These are phyloP conservation scores for Hemileccinum rubropunctum DNA, from an alignment of 768 basidiomycete genomes.

Conservation along the genomic window DNA sequence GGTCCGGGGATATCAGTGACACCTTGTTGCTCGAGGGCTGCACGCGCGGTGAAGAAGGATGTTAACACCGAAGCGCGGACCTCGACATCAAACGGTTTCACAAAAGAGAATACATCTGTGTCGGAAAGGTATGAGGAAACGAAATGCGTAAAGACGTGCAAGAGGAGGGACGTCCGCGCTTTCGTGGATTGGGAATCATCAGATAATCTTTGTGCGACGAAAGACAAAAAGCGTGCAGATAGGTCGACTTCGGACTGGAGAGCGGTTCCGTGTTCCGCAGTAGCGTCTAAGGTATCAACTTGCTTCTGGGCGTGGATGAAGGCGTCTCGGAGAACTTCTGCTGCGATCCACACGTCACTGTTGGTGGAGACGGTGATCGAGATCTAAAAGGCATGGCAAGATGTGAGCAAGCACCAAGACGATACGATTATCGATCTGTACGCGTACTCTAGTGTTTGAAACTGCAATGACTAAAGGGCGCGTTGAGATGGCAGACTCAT, in stretches of 20 bases:
- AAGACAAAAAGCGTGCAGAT: constrained; percentile 77
- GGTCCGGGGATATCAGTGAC: constrained; percentile 54
- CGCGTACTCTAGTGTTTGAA: constrained; percentile 35
- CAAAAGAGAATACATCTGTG: constrained; percentile 80
- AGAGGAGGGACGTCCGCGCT: constrained; percentile 64
- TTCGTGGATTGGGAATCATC: constrained; percentile 50
- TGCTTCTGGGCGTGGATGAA: constrained; percentile 67
- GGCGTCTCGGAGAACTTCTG: constrained; percentile 88
- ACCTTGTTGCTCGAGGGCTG: constrained; percentile 58
- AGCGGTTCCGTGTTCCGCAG: constrained; percentile 49
- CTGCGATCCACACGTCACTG: constrained; percentile 84
- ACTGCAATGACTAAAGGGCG: constrained; percentile 36
- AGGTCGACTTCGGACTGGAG: constrained; percentile 74
- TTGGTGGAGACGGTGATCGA: constrained; percentile 85
- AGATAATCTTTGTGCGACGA: constrained; percentile 63
- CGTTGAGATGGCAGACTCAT: constrained; percentile 30
- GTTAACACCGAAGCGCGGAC: constrained; percentile 73
- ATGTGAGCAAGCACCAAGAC: constrained; percentile 3
- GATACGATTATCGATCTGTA: constrained; percentile 8
- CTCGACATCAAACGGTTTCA: constrained; percentile 70
- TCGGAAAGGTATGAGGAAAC: constrained; percentile 66
- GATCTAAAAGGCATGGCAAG: constrained; percentile 43
- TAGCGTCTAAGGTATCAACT: constrained; percentile 54
- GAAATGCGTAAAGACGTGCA: constrained; percentile 76
- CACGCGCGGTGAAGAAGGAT: constrained; percentile 76